Conservation (phyloP, 1,139 yeast genomes). For the Scheffersomyces lignicola region DNA sequence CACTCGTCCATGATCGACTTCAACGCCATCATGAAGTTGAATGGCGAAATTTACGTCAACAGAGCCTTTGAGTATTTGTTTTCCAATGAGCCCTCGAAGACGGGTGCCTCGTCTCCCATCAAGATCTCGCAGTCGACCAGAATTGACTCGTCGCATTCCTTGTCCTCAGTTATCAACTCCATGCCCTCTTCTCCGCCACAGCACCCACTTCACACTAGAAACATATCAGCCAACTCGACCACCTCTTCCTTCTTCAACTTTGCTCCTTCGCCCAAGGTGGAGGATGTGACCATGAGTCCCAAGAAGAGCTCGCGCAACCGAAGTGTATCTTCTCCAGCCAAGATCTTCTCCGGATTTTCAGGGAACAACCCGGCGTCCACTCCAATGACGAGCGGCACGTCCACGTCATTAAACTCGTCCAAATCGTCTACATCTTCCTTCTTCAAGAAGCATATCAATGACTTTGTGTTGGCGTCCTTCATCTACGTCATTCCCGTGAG, state of each 20-base stretch:
- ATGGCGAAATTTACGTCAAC: constrained; percentile 51
- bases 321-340: constrained; percentile 4
- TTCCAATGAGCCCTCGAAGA: constrained; percentile 8
- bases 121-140: constrained; percentile 3
- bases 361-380: neutral
- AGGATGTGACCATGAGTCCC: neutral
- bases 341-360: neutral
- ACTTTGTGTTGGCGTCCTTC: constrained; percentile 37
- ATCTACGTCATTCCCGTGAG: constrained; percentile 52
- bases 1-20: constrained; percentile 51
- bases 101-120: constrained; percentile 6
- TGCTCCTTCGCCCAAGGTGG: constrained; percentile 20
- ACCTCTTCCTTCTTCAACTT: constrained; percentile 26
- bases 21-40: constrained; percentile 52
- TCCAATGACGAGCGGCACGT: constrained; percentile 17
- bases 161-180: constrained; percentile 15
- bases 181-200: constrained; percentile 6
- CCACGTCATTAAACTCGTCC: constrained; percentile 8
- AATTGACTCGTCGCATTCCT: constrained; percentile 14
- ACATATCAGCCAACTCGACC: constrained; percentile 22
- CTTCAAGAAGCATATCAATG: constrained; percentile 27
- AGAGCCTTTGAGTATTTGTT: constrained; percentile 36
- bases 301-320: constrained; percentile 1
- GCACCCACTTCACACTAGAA: constrained; percentile 19
- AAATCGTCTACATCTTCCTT: constrained; percentile 11